These are phyloP conservation scores for Eucalyptus cloeziana DNA, from an alignment of 345 rosid genomes.

Conservation along the genomic window DNA sequence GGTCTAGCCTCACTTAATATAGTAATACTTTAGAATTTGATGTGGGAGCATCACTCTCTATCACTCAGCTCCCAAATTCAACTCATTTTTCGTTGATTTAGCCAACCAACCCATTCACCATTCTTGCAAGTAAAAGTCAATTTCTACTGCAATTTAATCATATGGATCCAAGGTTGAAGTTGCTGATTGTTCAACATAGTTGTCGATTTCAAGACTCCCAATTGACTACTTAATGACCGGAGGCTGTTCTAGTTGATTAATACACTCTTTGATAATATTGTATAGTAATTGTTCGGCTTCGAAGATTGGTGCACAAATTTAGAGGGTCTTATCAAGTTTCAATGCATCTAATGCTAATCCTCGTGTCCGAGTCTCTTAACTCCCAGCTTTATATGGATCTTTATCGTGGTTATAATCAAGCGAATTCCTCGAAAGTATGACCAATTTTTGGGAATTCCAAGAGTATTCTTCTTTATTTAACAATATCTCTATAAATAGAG, in stretches of 20 bases:
- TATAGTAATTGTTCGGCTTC: accelerated
- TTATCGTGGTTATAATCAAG: not conserved
- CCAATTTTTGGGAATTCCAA: accelerated
- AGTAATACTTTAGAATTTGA: not conserved
- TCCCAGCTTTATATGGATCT: not conserved
- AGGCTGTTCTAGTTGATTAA: not conserved
- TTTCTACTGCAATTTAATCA: not conserved
- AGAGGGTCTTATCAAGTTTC: not conserved
- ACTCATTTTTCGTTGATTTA: too few relatives aligned
- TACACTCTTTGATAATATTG: accelerated
- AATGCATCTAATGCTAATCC: not conserved
- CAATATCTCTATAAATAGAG: accelerated
- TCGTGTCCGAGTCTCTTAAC: too few relatives aligned
- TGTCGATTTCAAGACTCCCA: too few relatives aligned
- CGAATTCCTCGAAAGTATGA: too few relatives aligned
- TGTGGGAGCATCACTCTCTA: not conserved
- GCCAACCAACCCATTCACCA: not conserved
- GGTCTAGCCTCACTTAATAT: not conserved
- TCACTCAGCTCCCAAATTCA: not conserved
- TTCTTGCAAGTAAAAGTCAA: not conserved
- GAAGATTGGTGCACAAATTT: not conserved
- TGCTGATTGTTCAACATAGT: not conserved
- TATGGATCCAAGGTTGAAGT: not conserved
- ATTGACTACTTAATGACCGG: too few relatives aligned
- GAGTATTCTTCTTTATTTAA: too few relatives aligned